These are phyloP conservation scores for Fragaria iinumae DNA, from an alignment of 306 rosid genomes.

Conservation along the genomic window DNA sequence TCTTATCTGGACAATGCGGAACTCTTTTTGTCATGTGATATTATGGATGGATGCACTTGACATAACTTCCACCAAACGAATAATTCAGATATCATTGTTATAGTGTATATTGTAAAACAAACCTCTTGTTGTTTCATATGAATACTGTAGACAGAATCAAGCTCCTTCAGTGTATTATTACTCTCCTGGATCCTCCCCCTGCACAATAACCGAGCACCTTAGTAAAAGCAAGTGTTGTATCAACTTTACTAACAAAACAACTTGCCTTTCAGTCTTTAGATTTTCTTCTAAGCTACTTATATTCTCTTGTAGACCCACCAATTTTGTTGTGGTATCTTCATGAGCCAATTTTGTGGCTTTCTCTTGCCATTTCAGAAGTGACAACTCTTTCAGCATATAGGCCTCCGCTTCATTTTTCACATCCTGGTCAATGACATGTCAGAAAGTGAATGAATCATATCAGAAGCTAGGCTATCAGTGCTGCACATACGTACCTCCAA, in stretches of 20 bases:
- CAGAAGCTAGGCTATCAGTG: conserved; percentile 3
- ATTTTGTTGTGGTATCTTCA: conserved; percentile 59
- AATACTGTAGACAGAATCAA: conserved; percentile 68
- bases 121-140: conserved; percentile 79
- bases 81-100: not conserved
- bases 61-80: not conserved
- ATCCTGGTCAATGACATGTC: conserved; percentile 49
- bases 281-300: conserved; percentile 63
- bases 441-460: conserved; percentile 14
- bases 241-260: conserved; percentile 11
- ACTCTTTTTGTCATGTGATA: not conserved
- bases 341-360: conserved; percentile 78
- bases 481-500: conserved; percentile 64
- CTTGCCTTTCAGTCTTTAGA: conserved; percentile 71
- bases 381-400: conserved; percentile 88
- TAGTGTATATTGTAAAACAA: conserved; percentile 26
- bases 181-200: conserved; percentile 78
- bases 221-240: conserved; percentile 18
- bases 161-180: conserved; percentile 64
- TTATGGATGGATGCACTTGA: not conserved
- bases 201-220: conserved; percentile 13
- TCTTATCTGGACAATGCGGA: conserved; percentile 1
- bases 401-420: conserved; percentile 95
- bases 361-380: conserved; percentile 90
- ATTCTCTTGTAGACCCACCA: conserved; percentile 48